These are phyloP conservation scores for Hyaloscypha variabilis DNA, from an alignment of 495 filamentous ascomycete species.

Conservation along the genomic window DNA sequence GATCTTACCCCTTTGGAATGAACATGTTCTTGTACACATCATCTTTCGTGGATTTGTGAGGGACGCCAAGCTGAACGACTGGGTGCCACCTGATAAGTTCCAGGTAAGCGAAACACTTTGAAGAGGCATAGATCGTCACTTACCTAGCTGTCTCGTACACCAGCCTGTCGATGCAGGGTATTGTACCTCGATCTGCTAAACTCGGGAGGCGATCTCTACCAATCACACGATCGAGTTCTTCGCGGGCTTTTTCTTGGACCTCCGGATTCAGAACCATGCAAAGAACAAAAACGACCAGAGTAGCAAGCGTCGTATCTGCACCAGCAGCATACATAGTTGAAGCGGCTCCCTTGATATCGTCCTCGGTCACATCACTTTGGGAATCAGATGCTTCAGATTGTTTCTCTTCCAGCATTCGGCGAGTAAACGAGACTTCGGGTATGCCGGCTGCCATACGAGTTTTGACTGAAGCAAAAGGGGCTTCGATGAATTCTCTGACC, in stretches of 20 bases:
- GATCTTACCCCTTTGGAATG: slow-evolving; percentile 34
- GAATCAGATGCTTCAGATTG: background rate
- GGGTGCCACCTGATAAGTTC: slow-evolving; percentile 23
- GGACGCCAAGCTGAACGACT: slow-evolving; percentile 26
- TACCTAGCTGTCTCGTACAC: slow-evolving; percentile 29
- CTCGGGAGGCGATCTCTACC: slow-evolving; percentile 31
- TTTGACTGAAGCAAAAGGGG: slow-evolving; percentile 15
- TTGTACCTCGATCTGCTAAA: slow-evolving; percentile 25
- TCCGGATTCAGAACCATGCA: slow-evolving; percentile 33
- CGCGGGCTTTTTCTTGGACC: slow-evolving; percentile 32
- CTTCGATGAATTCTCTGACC: slow-evolving; percentile 12
- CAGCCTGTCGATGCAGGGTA: slow-evolving; percentile 30
- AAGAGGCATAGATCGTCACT: background rate
- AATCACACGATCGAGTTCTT: slow-evolving; percentile 37
- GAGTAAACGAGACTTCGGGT: background rate
- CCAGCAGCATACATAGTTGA: slow-evolving; percentile 5
- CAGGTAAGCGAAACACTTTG: background rate
- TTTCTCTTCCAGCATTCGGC: background rate
- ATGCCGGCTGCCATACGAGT: background rate
- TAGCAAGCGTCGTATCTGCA: background rate
- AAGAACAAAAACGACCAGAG: slow-evolving; percentile 28
- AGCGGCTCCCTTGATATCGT: slow-evolving; percentile 7
- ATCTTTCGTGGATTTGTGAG: slow-evolving; percentile 37
- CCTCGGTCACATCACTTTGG: background rate
- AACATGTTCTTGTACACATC: slow-evolving; percentile 32